Conservation (phyloP, 2,329 filamentous ascomycete species). For the Botrytis tulipae region DNA sequence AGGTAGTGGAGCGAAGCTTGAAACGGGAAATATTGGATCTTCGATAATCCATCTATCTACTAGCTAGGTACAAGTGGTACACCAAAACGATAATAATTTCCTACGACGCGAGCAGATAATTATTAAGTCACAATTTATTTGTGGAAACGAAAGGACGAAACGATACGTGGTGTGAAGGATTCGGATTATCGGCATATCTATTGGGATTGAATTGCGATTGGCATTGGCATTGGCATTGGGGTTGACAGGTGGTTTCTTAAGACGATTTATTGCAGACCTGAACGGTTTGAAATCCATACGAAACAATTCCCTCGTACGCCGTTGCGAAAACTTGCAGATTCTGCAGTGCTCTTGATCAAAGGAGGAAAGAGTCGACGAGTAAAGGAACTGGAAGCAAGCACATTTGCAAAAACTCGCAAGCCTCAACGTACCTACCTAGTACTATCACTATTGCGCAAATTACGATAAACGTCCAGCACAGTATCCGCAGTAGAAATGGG, state of each 20-base stretch:
- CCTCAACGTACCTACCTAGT: not conserved
- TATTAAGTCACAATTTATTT: not conserved
- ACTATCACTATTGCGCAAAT: not conserved
- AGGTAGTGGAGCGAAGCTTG: not conserved
- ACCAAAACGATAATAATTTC: not conserved
- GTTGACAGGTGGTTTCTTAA: not conserved
- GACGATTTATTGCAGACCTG: not conserved
- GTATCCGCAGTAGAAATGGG: conserved; percentile 12
- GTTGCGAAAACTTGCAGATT: not conserved
- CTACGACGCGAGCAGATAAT: not conserved
- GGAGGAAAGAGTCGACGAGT: not conserved
- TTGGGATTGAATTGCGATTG: not conserved
- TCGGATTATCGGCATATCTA: not conserved
- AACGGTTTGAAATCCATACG: not conserved
- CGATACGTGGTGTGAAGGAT: not conserved
- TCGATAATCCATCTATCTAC: not conserved
- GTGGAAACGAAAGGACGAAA: not conserved
- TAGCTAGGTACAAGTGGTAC: not conserved
- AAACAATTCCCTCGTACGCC: not conserved
- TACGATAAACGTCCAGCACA: not conserved
- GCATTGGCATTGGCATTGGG: not conserved
- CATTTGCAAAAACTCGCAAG: not conserved
- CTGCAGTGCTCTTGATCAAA: not conserved
- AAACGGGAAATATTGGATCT: conserved; percentile 3
- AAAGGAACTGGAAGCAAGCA: not conserved